phyloP scores from a whole-genome alignment of 805 yeast species.

The Jamesozyma gamospora region DNA sequence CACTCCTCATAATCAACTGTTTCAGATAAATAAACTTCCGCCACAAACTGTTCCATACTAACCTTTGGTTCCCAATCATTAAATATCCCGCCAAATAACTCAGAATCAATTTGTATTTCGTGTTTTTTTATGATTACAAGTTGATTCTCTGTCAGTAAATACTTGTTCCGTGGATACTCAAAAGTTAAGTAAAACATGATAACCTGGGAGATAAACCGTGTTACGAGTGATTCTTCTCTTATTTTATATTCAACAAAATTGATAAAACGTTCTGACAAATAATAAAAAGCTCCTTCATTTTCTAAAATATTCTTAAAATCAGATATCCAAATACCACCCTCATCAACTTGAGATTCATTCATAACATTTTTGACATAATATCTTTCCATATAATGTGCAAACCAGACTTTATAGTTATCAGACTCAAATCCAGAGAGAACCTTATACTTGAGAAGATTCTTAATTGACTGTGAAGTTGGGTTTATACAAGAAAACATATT shows the following conservation, averaged over 20 bases:
- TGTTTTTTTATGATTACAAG: too few species aligned
- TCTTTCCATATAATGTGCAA: not conserved
- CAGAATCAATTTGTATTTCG: not conserved
- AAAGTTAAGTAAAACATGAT: too few species aligned
- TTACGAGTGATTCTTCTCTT: too few species aligned
- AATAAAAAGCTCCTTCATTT: not conserved
- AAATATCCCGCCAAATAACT: not conserved
- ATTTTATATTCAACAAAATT: too few species aligned
- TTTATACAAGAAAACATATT: not conserved
- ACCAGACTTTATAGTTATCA: not conserved
- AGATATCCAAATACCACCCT: not conserved
- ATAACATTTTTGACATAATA: not conserved
- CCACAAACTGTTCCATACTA: not conserved
- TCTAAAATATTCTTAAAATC: not conserved
- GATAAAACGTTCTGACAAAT: not conserved
- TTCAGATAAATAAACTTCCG: not conserved
- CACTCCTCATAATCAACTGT: slow-evolving; percentile 4
- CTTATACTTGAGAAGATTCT: not conserved
- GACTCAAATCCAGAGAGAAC: not conserved
- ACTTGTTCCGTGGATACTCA: too few species aligned
- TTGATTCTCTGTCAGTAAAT: too few species aligned
- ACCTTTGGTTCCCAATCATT: not conserved
- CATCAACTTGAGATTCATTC: not conserved
- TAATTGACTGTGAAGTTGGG: not conserved
- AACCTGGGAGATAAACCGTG: too few species aligned